Conservation (phyloP, 2,329 filamentous ascomycete genomes). For the Aspergillaceae sp. region DNA sequence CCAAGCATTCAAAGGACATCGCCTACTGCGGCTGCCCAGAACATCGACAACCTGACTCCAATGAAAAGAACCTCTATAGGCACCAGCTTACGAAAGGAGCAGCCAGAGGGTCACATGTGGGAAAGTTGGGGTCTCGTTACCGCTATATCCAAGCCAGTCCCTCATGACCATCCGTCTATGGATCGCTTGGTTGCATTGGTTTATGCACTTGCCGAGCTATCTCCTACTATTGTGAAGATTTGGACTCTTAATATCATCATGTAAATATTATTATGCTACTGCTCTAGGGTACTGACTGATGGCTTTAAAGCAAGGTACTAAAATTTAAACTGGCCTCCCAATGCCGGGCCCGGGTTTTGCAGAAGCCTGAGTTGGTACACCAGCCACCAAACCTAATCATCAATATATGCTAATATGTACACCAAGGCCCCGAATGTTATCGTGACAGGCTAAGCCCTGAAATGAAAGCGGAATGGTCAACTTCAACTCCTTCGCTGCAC, state of each 20-base stretch:
- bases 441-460: not conserved
- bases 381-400: not conserved
- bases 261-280: not conserved
- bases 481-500: slow-evolving; percentile 8
- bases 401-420: not conserved
- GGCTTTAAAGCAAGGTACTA: not conserved
- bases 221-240: slow-evolving; percentile 4
- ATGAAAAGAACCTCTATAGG: not conserved
- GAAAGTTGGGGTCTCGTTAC: slow-evolving; percentile 4
- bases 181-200: slow-evolving; percentile 5
- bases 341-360: slow-evolving; percentile 6
- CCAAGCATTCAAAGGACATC: slow-evolving; percentile 6
- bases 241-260: slow-evolving; percentile 4
- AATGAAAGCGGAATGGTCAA: slow-evolving; percentile 3
- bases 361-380: slow-evolving; percentile 7
- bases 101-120: slow-evolving; percentile 5
- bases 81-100: not conserved
- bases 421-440: not conserved
- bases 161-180: slow-evolving; percentile 3
- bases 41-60: slow-evolving; percentile 2
- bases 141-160: slow-evolving; percentile 5
- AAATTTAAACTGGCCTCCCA: slow-evolving; percentile 6
- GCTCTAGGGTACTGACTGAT: not conserved
- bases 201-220: slow-evolving; percentile 3
- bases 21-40: not conserved